These are phyloP conservation scores for Fistulinella staudtii DNA, from an alignment of 1,284 basidiomycete genomes.

Conservation along the genomic window DNA sequence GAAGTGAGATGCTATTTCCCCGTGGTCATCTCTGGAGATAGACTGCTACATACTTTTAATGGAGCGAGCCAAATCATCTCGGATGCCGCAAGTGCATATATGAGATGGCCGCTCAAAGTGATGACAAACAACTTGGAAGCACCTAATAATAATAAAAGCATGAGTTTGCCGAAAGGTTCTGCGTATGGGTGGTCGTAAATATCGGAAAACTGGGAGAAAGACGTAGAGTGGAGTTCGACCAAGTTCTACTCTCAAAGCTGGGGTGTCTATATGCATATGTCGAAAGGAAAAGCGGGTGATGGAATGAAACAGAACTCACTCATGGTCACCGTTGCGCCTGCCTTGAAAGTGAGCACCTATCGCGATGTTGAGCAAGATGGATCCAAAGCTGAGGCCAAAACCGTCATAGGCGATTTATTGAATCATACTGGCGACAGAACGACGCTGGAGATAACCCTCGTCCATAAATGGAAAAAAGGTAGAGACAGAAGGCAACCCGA, in stretches of 20 bases:
- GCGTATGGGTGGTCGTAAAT: constrained; percentile 38
- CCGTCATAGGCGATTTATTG: constrained; percentile 31
- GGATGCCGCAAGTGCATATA: too few species aligned
- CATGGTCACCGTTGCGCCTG: constrained; percentile 31
- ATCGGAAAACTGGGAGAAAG: constrained; percentile 30
- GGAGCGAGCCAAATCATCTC: too few species aligned
- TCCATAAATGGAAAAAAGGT: constrained; percentile 21
- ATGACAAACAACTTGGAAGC: too few species aligned
- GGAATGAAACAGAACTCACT: constrained; percentile 17
- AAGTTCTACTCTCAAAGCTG: constrained; percentile 8
- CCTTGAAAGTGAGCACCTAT: constrained; percentile 29
- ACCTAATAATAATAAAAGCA: too few species aligned
- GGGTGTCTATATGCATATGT: neutral
- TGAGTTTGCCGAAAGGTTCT: constrained; percentile 44
- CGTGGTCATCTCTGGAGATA: too few species aligned
- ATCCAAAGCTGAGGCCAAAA: constrained; percentile 16
- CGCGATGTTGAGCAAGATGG: constrained; percentile 29
- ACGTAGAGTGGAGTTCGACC: constrained; percentile 18
- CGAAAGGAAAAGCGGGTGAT: neutral
- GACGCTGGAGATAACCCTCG: constrained; percentile 17
- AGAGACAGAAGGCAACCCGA: constrained; percentile 31
- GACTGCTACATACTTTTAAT: too few species aligned
- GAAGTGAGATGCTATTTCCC: too few species aligned
- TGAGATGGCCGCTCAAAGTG: too few species aligned
- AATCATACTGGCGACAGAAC: constrained; percentile 13